Conservation (phyloP, 2,329 filamentous ascomycete species). For the Colletotrichum sp. region DNA sequence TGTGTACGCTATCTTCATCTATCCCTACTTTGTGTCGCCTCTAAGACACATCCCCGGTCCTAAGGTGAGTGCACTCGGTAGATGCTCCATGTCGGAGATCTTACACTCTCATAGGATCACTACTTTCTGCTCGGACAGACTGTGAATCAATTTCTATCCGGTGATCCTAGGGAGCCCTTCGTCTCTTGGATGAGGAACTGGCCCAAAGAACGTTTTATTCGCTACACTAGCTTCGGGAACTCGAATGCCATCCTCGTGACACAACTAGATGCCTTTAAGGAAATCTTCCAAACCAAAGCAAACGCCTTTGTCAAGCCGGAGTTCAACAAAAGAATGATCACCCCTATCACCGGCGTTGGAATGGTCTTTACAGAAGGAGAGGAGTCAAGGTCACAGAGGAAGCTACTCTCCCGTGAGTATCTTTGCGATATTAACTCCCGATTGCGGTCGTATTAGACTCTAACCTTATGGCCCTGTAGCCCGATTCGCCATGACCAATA, state of each 20-base stretch:
- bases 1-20: conserved; percentile 43
- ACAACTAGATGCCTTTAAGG: conserved; percentile 24
- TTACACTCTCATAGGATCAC: conserved; percentile 12
- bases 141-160: conserved; percentile 19
- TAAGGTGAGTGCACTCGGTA: conserved; percentile 30
- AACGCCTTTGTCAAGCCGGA: conserved; percentile 34
- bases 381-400: conserved; percentile 36
- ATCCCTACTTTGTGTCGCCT: conserved; percentile 47
- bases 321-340: conserved; percentile 29
- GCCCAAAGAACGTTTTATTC: conserved; percentile 29
- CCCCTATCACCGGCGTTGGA: conserved; percentile 30
- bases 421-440: no score
- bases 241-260: conserved; percentile 28
- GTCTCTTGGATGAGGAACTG: conserved; percentile 27
- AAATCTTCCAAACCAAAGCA: conserved; percentile 32
- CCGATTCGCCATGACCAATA: no score
- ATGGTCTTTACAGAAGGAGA: conserved; percentile 40
- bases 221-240: conserved; percentile 30
- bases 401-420: conserved; percentile 32
- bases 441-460: no score
- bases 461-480: no score
- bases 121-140: conserved; percentile 26
- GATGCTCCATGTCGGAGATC: no score
- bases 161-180: conserved; percentile 17
- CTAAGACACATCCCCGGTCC: conserved; percentile 50